Base-by-base conservation (phyloP, 2,329 filamentous ascomycete species). In the Nemania sp. region DNA sequence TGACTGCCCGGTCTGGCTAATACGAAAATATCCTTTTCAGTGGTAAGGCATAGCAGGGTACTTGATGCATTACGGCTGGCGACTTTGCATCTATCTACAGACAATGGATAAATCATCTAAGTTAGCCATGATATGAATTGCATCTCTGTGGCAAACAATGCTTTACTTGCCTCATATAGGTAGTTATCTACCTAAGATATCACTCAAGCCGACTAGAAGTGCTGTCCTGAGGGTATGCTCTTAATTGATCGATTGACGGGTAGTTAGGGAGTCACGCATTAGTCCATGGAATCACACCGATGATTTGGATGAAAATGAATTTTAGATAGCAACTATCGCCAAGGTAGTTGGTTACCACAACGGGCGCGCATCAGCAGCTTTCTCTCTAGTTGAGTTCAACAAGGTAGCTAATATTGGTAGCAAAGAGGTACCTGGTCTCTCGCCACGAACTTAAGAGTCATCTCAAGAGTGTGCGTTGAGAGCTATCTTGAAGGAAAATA, bases 21-120 rank as follows among this genome's bases (percentile, higher is more conserved):
- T 27, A 56, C 27, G 41, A 51, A n/a, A 35, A 27, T 56, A 13
- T 26, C 26, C 20, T 58, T 32, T 57, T 18, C 15, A 52, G 29
- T 41, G 11, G 24, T 13, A 20, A 54, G 26, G 18, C 3, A 47
- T 52, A 35, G 43, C n/a, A 32, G 11, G 2, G n/a, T 11, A n/a
- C 47, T n/a, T 13, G 15, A 32, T 49, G 20, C 35, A 26, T 22
- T 27, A n/a, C 38, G 45, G 1, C 24, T 13, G 18, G 27, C 54
- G n/a, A 26, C 22, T 29, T 18, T 38, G 26, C 24, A 27, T 22
- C 43, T 41, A 41, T 41, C 3, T 13, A 13, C 15, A 3, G 35
- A 15, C 15, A 11, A 15, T 41, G 13, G 35, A 5, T 15, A 41
- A 41, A 41, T 32, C 35, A 11, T 41, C 35, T 3, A 41, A 41